phyloP scores from a whole-genome alignment of 306 rosid species.

The Ochetophila trinervis region DNA sequence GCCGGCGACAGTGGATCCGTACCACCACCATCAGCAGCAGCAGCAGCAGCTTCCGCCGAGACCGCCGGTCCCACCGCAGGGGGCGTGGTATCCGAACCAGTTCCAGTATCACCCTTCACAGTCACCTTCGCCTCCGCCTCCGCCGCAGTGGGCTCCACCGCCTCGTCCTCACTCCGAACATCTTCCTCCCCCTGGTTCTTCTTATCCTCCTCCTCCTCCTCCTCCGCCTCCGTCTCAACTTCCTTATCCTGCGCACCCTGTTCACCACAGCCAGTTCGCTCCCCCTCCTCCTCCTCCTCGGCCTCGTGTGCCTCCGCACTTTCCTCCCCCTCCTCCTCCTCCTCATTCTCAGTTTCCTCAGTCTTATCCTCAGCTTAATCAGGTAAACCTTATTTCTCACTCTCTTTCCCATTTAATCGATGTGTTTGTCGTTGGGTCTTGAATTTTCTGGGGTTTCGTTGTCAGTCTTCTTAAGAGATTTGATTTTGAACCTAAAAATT shows the following conservation, averaged over 20 bases:
- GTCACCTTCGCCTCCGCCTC: constrained; percentile 64
- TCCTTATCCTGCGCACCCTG: constrained; percentile 33
- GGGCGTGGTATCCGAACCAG: constrained; percentile 65
- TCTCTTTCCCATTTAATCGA: not conserved
- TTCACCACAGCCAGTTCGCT: constrained; percentile 53
- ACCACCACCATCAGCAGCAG: constrained; percentile 48
- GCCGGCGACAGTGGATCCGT: constrained; percentile 57
- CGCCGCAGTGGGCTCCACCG: constrained; percentile 69
- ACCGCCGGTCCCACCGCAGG: constrained; percentile 54
- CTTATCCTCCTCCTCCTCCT: constrained; percentile 48
- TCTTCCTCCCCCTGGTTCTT: constrained; percentile 47
- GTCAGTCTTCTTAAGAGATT: too few relatives aligned
- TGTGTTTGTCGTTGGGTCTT: not conserved
- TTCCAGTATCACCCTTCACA: constrained; percentile 61
- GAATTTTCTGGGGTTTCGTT: not conserved
- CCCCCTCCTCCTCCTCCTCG: constrained; percentile 52
- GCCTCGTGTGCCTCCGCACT: constrained; percentile 42
- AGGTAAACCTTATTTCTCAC: not conserved
- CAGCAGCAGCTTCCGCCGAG: constrained; percentile 36
- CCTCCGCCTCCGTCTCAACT: constrained; percentile 39
- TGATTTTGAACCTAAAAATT: too few relatives aligned
- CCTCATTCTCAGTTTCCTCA: constrained; percentile 63
- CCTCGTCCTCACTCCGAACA: constrained; percentile 39
- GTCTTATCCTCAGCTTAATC: constrained; percentile 56
- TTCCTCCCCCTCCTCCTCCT: constrained; percentile 41